Percentiles rank a stretch among this genome's conserved stretches.
phyloP scores from a whole-genome alignment of 2,329 filamentous ascomycete species.

The Elsinoe fawcettii region DNA sequence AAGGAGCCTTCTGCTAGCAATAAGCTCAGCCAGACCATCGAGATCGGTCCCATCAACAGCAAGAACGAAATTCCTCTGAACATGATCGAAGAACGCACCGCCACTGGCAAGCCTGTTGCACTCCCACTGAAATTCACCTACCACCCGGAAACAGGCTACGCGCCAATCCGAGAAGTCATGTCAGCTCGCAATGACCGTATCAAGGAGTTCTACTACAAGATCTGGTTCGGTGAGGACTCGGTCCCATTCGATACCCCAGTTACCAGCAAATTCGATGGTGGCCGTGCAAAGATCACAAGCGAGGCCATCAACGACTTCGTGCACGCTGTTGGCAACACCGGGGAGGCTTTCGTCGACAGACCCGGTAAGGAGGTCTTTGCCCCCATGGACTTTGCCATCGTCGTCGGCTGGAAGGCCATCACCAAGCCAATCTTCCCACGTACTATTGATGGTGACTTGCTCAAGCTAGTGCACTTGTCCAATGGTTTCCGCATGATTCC shows the following conservation, averaged over 20 bases:
- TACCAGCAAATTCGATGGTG: slow-evolving; percentile 83
- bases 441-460: slow-evolving; percentile 87
- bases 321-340: slow-evolving; percentile 96
- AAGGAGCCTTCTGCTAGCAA: slow-evolving; percentile 80
- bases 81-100: slow-evolving; percentile 88
- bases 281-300: slow-evolving; percentile 74
- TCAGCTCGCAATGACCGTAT: slow-evolving; percentile 91
- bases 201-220: slow-evolving; percentile 98
- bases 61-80: slow-evolving; percentile 73
- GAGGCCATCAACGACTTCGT: slow-evolving; percentile 97
- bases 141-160: slow-evolving; percentile 89
- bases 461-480: slow-evolving; percentile 93
- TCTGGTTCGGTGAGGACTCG: slow-evolving; percentile 87
- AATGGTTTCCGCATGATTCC: slow-evolving; percentile 98
- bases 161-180: slow-evolving; percentile 97
- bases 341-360: slow-evolving; percentile 92
- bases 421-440: slow-evolving; percentile 98
- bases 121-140: slow-evolving; percentile 85
- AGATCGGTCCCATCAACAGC: slow-evolving; percentile 66
- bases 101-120: slow-evolving; percentile 71
- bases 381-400: slow-evolving; percentile 74
- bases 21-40: slow-evolving; percentile 80
- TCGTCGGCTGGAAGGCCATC: slow-evolving; percentile 67
- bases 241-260: slow-evolving; percentile 79
- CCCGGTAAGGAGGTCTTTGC: slow-evolving; percentile 90